These are phyloP conservation scores for Vachellia pachyceras DNA, from an alignment of 306 rosid species.

Conservation along the genomic window DNA sequence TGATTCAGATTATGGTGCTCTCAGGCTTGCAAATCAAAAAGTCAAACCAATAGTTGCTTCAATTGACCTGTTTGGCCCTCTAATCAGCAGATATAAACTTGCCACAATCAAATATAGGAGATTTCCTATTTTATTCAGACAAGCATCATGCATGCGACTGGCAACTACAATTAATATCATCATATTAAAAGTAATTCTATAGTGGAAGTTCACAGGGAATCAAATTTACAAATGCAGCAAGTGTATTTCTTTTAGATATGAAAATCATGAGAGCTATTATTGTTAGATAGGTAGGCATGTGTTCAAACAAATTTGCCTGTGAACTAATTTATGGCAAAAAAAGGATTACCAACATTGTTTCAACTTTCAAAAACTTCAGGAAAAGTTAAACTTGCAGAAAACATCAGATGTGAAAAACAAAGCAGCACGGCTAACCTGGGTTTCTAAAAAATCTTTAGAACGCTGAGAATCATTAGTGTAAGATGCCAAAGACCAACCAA, in stretches of 20 bases:
- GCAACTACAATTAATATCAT: constrained; percentile 8
- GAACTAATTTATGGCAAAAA: constrained; percentile 17
- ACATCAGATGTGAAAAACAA: not conserved
- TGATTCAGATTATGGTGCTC: constrained; percentile 30
- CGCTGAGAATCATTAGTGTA: no score
- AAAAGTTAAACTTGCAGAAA: not conserved
- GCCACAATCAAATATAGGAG: constrained; percentile 29
- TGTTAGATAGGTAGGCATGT: constrained; percentile 7
- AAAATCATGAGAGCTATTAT: constrained; percentile 20
- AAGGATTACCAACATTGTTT: not conserved
- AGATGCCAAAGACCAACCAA: no score
- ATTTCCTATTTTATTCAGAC: constrained; percentile 26
- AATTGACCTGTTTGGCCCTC: constrained; percentile 29
- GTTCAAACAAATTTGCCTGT: constrained; percentile 5
- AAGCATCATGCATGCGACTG: not conserved
- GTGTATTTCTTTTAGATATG: constrained; percentile 13
- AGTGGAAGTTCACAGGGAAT: not conserved
- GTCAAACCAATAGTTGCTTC: constrained; percentile 29
- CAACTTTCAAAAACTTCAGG: not conserved
- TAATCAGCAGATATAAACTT: constrained; percentile 16
- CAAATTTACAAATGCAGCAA: constrained; percentile 10
- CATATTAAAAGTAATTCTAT: not conserved
- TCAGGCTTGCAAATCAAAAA: constrained; percentile 36
- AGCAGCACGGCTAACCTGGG: constrained; percentile 40
- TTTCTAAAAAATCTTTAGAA: no score